Evolutionary conservation across 1,139 yeast genomes (phyloP).

Genomic region (Pichia sp.): DNA sequence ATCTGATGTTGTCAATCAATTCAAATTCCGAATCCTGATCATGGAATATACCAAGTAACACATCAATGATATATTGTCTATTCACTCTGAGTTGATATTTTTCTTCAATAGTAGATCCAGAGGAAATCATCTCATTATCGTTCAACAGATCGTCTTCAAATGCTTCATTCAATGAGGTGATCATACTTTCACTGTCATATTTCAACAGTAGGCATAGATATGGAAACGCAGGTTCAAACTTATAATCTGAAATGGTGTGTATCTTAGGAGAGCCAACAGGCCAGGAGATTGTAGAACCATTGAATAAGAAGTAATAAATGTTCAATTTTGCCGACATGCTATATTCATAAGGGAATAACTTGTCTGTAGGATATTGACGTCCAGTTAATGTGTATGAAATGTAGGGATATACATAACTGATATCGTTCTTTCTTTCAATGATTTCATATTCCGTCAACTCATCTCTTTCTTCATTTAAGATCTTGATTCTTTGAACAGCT

Average conservation of each 20-base stretch:
- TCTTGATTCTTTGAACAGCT: slow-evolving; percentile 43
- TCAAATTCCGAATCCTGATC: slow-evolving; percentile 35
- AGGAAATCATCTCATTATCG: slow-evolving; percentile 39
- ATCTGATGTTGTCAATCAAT: slow-evolving; percentile 38
- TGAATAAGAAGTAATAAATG: slow-evolving; percentile 56
- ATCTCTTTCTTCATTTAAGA: slow-evolving; percentile 13
- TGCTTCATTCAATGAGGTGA: slow-evolving; percentile 69
- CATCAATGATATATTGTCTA: slow-evolving; percentile 68
- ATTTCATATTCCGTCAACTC: slow-evolving; percentile 8
- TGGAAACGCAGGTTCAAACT: slow-evolving; percentile 53
- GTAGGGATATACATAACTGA: slow-evolving; percentile 52
- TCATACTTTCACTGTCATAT: slow-evolving; percentile 53
- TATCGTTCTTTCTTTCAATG: slow-evolving; percentile 20
- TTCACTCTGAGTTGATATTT: slow-evolving; percentile 37
- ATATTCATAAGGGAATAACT: slow-evolving; percentile 36
- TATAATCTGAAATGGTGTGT: slow-evolving; percentile 29
- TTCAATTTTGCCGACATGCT: slow-evolving; percentile 41
- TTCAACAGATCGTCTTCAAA: slow-evolving; percentile 74
- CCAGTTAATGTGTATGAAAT: slow-evolving; percentile 72
- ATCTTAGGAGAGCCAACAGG: slow-evolving; percentile 37
- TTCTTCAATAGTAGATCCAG: slow-evolving; percentile 22
- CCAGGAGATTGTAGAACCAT: slow-evolving; percentile 47
- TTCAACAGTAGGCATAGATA: slow-evolving; percentile 50
- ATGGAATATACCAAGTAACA: slow-evolving; percentile 53
- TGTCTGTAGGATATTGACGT: slow-evolving; percentile 73